phyloP scores from a whole-genome alignment of 1,284 basidiomycete genomes.

The Ustilago tritici region DNA sequence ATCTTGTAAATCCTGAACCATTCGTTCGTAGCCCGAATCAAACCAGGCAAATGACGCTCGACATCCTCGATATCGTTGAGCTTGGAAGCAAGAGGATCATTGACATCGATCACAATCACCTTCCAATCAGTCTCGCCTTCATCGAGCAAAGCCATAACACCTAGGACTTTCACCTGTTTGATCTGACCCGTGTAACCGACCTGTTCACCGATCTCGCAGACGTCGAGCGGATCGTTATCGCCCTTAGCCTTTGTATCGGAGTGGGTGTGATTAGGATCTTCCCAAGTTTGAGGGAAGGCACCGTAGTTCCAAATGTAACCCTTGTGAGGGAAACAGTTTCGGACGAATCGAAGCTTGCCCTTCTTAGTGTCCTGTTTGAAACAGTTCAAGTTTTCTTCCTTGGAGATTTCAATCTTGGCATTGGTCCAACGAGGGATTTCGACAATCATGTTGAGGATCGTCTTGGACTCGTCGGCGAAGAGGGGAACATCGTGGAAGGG shows the following conservation, averaged over 20 bases:
- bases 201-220: slow-evolving; percentile 99
- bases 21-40: slow-evolving; percentile 87
- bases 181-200: slow-evolving; percentile 97
- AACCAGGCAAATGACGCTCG: slow-evolving; percentile 95
- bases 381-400: slow-evolving; percentile 96
- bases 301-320: slow-evolving; percentile 76
- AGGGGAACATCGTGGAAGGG: slow-evolving; percentile 69
- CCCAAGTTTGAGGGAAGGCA: slow-evolving; percentile 98
- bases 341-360: slow-evolving; percentile 93
- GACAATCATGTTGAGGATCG: slow-evolving; percentile 75
- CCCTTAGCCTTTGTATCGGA: slow-evolving; percentile 99
- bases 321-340: slow-evolving; percentile 99
- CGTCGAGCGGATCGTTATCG: slow-evolving; percentile 99
- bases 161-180: slow-evolving; percentile 99
- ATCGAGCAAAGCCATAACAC: slow-evolving; percentile 91
- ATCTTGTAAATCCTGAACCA: slow-evolving; percentile 88
- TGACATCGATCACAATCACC: slow-evolving; percentile 85
- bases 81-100: slow-evolving; percentile 94
- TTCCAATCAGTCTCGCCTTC: slow-evolving; percentile 69
- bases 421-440: slow-evolving; percentile 99
- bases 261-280: slow-evolving; percentile 88
- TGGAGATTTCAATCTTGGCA: slow-evolving; percentile 95
- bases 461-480: slow-evolving; percentile 68
- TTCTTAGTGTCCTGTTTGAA: slow-evolving; percentile 99
- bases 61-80: slow-evolving; percentile 99